phyloP scores from a whole-genome alignment of 2,329 filamentous ascomycete genomes.

The Leptographium lundbergii region DNA sequence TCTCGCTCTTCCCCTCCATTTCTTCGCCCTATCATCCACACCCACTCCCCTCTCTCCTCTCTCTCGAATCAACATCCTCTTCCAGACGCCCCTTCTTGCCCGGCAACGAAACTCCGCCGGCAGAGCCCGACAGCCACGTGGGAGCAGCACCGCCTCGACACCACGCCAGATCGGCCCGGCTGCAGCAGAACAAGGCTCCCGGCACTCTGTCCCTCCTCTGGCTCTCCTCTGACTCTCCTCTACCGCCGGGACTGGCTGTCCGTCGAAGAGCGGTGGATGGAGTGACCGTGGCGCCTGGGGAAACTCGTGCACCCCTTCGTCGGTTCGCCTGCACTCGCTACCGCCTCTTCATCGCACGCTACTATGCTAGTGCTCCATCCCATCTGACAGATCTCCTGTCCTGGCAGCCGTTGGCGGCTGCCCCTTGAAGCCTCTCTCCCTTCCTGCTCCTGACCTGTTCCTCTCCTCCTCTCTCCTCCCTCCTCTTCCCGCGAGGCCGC shows the following conservation, averaged over 20 bases:
- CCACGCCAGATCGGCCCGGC: not conserved
- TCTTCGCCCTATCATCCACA: not conserved
- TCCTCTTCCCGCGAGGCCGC: not conserved
- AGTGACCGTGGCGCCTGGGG: slow-evolving; percentile 2
- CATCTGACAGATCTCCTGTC: slow-evolving; percentile 8
- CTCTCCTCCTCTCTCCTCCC: not conserved
- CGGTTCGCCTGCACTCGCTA: not conserved
- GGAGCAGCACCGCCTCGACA: not conserved
- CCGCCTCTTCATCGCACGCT: not conserved
- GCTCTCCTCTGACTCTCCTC: too few relatives aligned
- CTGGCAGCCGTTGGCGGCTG: slow-evolving; percentile 10
- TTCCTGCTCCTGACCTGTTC: not conserved
- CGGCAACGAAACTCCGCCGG: not conserved
- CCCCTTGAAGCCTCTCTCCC: not conserved
- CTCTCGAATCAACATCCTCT: not conserved
- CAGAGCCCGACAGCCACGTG: not conserved
- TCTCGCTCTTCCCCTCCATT: not conserved
- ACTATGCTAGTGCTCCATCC: slow-evolving; percentile 8
- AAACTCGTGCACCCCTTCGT: slow-evolving; percentile 1
- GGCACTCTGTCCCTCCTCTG: too few relatives aligned
- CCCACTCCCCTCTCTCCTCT: not conserved
- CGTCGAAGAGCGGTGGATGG: slow-evolving; percentile 2
- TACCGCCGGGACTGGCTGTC: not conserved
- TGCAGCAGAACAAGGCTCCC: not conserved
- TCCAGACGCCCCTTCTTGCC: not conserved